phyloP scores from a whole-genome alignment of 305 asterid species.

The Fraxinus sp. region DNA sequence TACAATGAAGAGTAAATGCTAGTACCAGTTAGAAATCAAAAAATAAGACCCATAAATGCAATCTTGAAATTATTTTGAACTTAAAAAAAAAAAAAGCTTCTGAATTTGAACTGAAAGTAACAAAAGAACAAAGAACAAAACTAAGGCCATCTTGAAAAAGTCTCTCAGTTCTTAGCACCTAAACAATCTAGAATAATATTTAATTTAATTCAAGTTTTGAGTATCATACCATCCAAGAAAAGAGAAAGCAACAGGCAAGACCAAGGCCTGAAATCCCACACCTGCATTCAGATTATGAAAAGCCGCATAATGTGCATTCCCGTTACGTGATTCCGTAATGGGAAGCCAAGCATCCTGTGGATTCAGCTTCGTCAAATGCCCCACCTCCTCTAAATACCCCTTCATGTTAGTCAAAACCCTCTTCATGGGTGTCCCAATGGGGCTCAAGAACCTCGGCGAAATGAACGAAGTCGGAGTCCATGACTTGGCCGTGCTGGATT shows the following conservation, averaged over 20 bases:
- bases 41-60: background rate
- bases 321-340: constrained; percentile 90
- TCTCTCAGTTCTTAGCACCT: too few relatives aligned
- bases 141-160: background rate
- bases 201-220: background rate
- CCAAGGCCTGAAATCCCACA: constrained; percentile 86
- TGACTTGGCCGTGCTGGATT: constrained; percentile 59
- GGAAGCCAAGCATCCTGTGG: constrained; percentile 99
- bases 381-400: constrained; percentile 87
- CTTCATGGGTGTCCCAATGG: constrained; percentile 97
- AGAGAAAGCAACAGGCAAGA: constrained; percentile 88
- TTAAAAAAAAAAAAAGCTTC: background rate
- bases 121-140: background rate
- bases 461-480: constrained; percentile 97
- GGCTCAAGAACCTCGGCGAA: constrained; percentile 89
- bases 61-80: background rate
- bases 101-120: background rate
- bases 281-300: constrained; percentile 95
- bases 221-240: constrained; percentile 81
- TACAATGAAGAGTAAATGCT: background rate
- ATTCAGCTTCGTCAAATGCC: constrained; percentile 87
- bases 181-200: background rate
- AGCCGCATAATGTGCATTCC: constrained; percentile 91
- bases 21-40: background rate
- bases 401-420: constrained; percentile 87